These are phyloP conservation scores for Coffea canephora DNA, from an alignment of 257 asterid genomes.

Conservation along the genomic window DNA sequence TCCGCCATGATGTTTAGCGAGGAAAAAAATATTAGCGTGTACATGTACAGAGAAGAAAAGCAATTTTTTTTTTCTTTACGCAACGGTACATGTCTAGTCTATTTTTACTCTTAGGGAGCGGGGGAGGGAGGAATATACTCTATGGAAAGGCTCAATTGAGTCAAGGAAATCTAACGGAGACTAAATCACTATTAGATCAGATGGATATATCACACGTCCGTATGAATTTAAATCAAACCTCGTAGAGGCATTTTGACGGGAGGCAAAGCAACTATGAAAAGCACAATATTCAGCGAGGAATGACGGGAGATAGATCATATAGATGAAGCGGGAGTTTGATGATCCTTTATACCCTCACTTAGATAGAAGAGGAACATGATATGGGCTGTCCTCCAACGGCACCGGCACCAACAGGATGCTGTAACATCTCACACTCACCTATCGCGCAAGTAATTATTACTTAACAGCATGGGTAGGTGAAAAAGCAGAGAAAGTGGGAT, in stretches of 20 bases:
- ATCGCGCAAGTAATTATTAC: slow-evolving; percentile 9
- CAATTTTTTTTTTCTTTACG: too few relatives aligned
- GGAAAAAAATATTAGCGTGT: too few relatives aligned
- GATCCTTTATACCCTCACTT: not conserved
- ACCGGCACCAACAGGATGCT: not conserved
- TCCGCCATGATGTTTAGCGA: not conserved
- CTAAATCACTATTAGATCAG: too few relatives aligned
- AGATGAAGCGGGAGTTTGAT: slow-evolving; percentile 14
- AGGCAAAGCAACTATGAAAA: not conserved
- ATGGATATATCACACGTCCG: too few relatives aligned
- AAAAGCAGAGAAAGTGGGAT: slow-evolving; percentile 16
- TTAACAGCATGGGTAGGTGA: slow-evolving; percentile 23
- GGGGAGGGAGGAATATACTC: too few relatives aligned
- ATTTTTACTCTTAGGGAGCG: too few relatives aligned
- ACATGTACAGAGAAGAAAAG: too few relatives aligned
- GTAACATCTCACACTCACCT: not conserved
- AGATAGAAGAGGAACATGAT: slow-evolving; percentile 8
- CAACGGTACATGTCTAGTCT: too few relatives aligned
- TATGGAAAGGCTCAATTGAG: too few relatives aligned
- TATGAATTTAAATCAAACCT: too few relatives aligned
- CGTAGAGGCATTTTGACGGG: too few relatives aligned
- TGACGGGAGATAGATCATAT: slow-evolving; percentile 3
- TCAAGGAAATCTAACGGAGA: too few relatives aligned
- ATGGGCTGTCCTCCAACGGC: slow-evolving; percentile 26
- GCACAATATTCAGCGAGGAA: not conserved